Conservation (phyloP, 1,139 yeast species). For the Magnusiomyces tetraspermus region DNA sequence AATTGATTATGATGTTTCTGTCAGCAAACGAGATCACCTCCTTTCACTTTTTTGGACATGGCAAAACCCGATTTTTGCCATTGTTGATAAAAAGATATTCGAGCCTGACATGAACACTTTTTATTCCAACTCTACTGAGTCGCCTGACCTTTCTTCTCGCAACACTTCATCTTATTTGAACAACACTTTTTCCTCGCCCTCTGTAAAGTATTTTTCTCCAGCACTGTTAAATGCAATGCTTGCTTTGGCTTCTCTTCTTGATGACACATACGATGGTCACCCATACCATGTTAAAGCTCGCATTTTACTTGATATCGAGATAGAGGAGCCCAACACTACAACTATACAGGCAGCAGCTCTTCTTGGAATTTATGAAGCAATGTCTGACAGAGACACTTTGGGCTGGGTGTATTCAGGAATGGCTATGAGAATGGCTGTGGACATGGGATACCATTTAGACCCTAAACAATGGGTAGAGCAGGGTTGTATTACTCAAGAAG, state of each 20-base stretch:
- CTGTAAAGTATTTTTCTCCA: constrained; percentile 19
- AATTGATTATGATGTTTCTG: constrained; percentile 15
- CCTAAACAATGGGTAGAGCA: constrained; percentile 17
- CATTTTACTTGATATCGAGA: constrained; percentile 15
- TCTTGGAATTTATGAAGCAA: constrained; percentile 22
- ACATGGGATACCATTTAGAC: constrained; percentile 22
- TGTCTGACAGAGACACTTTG: constrained; percentile 21
- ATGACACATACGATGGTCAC: constrained; percentile 14
- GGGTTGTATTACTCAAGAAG: constrained; percentile 20
- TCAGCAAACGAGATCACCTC: constrained; percentile 17
- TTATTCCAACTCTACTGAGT: background rate
- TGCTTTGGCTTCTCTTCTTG: constrained; percentile 20
- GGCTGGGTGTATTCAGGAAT: constrained; percentile 26
- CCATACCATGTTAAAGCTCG: constrained; percentile 14
- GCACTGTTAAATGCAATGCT: constrained; percentile 21
- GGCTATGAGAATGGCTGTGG: constrained; percentile 25
- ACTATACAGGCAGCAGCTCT: constrained; percentile 21
- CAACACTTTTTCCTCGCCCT: background rate
- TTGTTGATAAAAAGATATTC: constrained; percentile 19
- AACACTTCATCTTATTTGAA: background rate
- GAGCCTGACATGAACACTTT: constrained; percentile 16
- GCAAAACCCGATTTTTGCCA: constrained; percentile 22
- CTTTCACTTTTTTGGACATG: constrained; percentile 23
- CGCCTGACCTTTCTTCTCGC: background rate
- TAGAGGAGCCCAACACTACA: constrained; percentile 18